Evolutionary conservation across 106 monocot species (phyloP).

Genomic region (Iris macrosiphon): DNA sequence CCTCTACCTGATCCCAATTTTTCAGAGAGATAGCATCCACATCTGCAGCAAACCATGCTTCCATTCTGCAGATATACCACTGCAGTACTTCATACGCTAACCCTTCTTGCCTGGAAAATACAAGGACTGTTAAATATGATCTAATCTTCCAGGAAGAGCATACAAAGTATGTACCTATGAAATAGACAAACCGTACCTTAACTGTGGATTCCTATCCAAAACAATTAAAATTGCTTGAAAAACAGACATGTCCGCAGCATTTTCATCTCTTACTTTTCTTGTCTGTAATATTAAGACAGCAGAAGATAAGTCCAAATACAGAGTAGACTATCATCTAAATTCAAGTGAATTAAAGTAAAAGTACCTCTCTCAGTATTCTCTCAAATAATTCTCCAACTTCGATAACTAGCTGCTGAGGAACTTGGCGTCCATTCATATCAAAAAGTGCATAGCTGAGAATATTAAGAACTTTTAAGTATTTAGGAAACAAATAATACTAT

Average conservation of each 20-base stretch:
- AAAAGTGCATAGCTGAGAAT: constrained; percentile 78
- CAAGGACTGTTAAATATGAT: constrained; percentile 9
- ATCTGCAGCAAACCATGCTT: constrained; percentile 99
- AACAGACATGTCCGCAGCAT: constrained; percentile 76
- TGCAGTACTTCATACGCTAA: constrained; percentile 80
- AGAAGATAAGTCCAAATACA: too few relatives aligned
- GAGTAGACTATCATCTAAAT: too few relatives aligned
- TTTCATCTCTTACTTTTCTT: constrained; percentile 64
- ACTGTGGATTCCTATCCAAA: constrained; percentile 61
- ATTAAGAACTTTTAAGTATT: too few relatives aligned
- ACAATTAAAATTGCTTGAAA: constrained; percentile 87
- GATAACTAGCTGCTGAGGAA: constrained; percentile 73
- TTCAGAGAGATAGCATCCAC: constrained; percentile 77
- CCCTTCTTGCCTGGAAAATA: constrained; percentile 55
- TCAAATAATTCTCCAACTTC: constrained; percentile 82
- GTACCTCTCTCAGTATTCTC: constrained; percentile 80
- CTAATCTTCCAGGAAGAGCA: not conserved
- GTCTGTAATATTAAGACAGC: constrained; percentile 41
- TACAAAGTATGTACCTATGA: not conserved
- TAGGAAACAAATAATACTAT: too few relatives aligned
- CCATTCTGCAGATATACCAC: constrained; percentile 98
- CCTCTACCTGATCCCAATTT: constrained; percentile 88
- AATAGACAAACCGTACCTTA: constrained; percentile 34
- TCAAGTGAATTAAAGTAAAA: constrained; percentile 1
- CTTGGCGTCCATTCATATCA: constrained; percentile 61